Percentiles rank a stretch among this genome's conserved stretches.
These are phyloP conservation scores for Dendrobium catenatum DNA, from an alignment of 106 monocot species.

Conservation along the genomic window DNA sequence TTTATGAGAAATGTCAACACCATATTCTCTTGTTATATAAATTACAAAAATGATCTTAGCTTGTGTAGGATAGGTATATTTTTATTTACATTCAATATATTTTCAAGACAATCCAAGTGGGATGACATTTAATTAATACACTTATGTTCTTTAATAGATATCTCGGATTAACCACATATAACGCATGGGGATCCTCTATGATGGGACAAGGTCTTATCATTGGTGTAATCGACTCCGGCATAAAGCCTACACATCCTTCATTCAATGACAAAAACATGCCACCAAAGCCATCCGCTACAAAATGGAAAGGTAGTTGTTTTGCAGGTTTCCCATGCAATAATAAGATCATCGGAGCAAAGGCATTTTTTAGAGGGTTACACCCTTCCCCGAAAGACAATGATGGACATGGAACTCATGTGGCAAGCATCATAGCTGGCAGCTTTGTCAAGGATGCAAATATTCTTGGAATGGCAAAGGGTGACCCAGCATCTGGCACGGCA, in stretches of 20 bases:
- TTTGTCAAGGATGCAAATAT: too few species aligned
- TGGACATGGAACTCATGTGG: constrained; percentile 9
- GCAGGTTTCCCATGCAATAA: constrained; percentile 5
- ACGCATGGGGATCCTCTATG: not conserved
- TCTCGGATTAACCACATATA: not conserved
- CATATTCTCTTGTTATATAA: too few species aligned
- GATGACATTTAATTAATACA: too few species aligned
- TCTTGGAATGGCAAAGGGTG: not conserved
- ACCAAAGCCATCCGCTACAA: not conserved
- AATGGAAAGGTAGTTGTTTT: constrained; percentile 16
- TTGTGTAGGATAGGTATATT: too few species aligned
- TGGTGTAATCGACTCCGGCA: not conserved
- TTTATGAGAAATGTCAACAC: too few species aligned
- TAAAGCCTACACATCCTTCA: constrained; percentile 4
- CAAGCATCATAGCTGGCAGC: too few species aligned
- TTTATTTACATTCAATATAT: too few species aligned
- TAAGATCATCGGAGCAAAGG: constrained; percentile 16
- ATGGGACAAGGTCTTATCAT: not conserved
- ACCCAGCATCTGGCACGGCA: not conserved
- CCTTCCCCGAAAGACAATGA: not conserved
- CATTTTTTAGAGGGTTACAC: not conserved
- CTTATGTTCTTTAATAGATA: not conserved
- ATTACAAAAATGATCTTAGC: too few species aligned
- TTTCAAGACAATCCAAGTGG: too few species aligned
- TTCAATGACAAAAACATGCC: constrained; percentile 18